These are phyloP conservation scores for Fusarium proliferatum DNA, from an alignment of 2,329 filamentous ascomycete species.

Conservation along the genomic window DNA sequence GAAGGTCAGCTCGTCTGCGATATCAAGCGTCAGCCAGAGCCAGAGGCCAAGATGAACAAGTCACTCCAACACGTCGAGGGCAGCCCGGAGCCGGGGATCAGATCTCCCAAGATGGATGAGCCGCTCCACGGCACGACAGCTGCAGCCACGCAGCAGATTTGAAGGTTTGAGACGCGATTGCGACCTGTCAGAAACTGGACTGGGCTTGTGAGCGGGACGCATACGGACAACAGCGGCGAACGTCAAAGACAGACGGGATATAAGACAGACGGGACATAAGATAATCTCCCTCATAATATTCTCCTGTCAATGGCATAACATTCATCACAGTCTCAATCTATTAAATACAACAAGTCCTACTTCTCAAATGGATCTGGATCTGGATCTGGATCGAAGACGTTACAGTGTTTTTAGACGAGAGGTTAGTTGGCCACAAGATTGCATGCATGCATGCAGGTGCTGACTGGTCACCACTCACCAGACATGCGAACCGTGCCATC, in stretches of 20 bases:
- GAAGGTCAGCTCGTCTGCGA: not conserved
- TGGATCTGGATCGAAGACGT: not conserved
- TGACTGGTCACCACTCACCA: too few relatives aligned
- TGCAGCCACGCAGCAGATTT: not conserved
- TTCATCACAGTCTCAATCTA: not conserved
- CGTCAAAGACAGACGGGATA: not conserved
- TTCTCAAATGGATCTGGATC: too few relatives aligned
- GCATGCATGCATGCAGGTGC: too few relatives aligned
- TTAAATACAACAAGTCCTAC: not conserved
- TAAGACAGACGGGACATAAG: too few relatives aligned
- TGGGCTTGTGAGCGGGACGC: not conserved
- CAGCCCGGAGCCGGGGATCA: not conserved
- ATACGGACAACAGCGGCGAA: too few relatives aligned
- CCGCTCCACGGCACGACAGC: not conserved
- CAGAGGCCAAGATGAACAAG: not conserved
- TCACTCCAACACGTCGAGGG: not conserved
- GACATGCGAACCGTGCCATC: too few relatives aligned
- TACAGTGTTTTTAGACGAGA: too few relatives aligned
- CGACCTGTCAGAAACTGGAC: not conserved
- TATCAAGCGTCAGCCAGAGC: not conserved
- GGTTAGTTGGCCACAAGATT: too few relatives aligned
- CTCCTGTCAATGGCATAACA: not conserved
- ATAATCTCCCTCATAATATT: not conserved
- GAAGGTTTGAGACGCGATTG: too few relatives aligned
- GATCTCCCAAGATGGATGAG: not conserved